Base-by-base conservation (phyloP, 164 flowering plant genomes). In the Protea cynaroides region DNA sequence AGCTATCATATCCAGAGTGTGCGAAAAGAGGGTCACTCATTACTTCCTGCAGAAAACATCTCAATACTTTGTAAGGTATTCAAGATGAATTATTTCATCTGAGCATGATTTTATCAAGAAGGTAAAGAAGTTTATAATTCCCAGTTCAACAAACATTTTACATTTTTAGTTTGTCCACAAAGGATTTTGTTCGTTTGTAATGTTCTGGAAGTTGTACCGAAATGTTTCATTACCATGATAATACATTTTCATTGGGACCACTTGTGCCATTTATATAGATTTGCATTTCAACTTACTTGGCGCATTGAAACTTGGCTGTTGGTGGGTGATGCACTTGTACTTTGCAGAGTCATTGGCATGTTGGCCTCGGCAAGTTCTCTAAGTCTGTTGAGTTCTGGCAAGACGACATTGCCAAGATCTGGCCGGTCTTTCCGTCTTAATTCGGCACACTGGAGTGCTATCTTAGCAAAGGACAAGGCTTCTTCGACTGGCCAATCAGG, bases 401-500 rank as follows among this genome's bases (percentile, higher is more conserved):
- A 50, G 0, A 69, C 23, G 14, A 55, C 66, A 1, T 56, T 38
- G 9, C 61, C 61, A 29, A 62, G 65, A 21, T 69, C 76, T 6
- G 62, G 61, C 5, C 68, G 66, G 57, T 86, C 91, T 63, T 81
- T 86, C 64, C 86, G 71, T 69, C 91, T 75, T 25, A 86, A 58
- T 76, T 86, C 88, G 2, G 91, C 71, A 58, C 91, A 86, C 66
- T 73, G 49, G 22, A 86, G 78, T 0, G 91, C 75, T 25, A 86
- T 1, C 21, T 78, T 75, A 1, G 88, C 85, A 58, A 79, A 73
- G 19, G 25, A 9, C 58, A 80, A 37, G 25, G 84, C 80, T 56
- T 82, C 88, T 53, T 84, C 84, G 0, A 80, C 1, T 0, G 91
- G 91, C 91, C 91, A 86, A 34, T 86, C 86, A 4, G 75, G 70